Conservation (phyloP, 1,284 basidiomycete genomes). For the Ceratobasidium sp. region DNA sequence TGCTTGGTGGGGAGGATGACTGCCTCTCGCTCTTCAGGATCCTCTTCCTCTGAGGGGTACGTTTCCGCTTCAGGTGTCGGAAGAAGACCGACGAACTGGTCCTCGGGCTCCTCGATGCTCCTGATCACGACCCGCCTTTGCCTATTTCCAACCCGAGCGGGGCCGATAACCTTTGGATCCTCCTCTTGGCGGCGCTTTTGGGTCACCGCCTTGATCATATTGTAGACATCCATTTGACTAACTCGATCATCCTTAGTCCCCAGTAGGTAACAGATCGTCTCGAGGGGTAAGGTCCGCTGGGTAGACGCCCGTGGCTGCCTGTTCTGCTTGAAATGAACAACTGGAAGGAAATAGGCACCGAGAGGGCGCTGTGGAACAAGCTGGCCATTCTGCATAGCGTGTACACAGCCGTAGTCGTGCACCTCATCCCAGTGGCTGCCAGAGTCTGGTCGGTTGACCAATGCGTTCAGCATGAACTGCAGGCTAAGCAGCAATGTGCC, state of each 20-base stretch:
- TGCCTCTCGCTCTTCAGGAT: neutral
- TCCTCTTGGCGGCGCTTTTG: neutral
- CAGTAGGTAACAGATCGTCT: neutral
- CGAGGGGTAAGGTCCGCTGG: neutral
- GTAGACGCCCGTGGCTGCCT: neutral
- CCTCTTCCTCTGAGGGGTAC: constrained; percentile 16
- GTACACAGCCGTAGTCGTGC: neutral
- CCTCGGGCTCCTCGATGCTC: neutral
- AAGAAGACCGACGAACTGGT: neutral
- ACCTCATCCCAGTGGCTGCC: constrained; percentile 10
- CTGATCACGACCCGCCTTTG: neutral
- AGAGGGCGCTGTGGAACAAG: constrained; percentile 3
- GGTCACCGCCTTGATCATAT: neutral
- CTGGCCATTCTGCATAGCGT: neutral
- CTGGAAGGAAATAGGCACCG: neutral
- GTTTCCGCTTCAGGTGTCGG: neutral
- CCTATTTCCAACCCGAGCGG: neutral
- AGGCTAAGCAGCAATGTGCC: constrained; percentile 1
- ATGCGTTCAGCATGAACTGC: constrained; percentile 1
- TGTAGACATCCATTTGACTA: neutral
- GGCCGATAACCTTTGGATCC: constrained; percentile 13
- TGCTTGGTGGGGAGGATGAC: neutral
- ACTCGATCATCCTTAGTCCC: neutral
- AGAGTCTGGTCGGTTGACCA: constrained; percentile 10
- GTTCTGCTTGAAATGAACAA: neutral